Conservation (phyloP, 768 basidiomycete species). For the Tremella yokohamensis region DNA sequence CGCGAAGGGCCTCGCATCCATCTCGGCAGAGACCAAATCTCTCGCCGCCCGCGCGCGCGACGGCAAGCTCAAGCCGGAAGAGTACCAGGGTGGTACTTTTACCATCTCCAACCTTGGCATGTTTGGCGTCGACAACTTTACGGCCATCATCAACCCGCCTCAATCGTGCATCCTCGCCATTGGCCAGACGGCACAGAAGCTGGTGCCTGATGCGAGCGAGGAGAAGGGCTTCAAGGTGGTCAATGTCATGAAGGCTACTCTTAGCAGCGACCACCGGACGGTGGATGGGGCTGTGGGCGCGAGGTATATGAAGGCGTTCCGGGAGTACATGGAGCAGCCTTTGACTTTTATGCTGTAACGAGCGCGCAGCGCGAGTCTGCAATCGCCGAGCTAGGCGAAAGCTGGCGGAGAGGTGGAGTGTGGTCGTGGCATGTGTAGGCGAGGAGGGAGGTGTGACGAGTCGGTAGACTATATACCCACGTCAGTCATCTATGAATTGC, state of each 20-base stretch:
- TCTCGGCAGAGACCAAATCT: constrained; percentile 85
- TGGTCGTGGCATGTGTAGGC: too few species aligned
- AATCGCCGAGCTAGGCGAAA: not conserved
- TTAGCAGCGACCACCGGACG: constrained; percentile 90
- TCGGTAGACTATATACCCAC: too few species aligned
- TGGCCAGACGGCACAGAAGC: constrained; percentile 76
- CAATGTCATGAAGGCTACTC: constrained; percentile 90
- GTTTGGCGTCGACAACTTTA: constrained; percentile 85
- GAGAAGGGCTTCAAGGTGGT: constrained; percentile 92
- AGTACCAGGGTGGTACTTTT: constrained; percentile 99
- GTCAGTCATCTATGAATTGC: too few species aligned
- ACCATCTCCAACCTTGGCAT: constrained; percentile 99
- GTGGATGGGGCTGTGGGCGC: constrained; percentile 96
- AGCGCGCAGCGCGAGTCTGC: not conserved
- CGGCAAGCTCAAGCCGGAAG: constrained; percentile 87
- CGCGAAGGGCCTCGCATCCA: constrained; percentile 83
- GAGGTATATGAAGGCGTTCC: constrained; percentile 87
- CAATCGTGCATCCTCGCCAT: constrained; percentile 97
- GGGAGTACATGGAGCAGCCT: constrained; percentile 93
- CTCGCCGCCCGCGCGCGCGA: constrained; percentile 95
- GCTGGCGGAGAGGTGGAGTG: not conserved
- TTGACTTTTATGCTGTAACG: constrained; percentile 91
- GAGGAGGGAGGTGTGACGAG: too few species aligned
- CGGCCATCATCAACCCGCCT: constrained; percentile 98
- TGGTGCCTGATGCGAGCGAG: constrained; percentile 80